These are phyloP conservation scores for Cercospora sojina DNA, from an alignment of 2,329 filamentous ascomycete genomes.

Conservation along the genomic window DNA sequence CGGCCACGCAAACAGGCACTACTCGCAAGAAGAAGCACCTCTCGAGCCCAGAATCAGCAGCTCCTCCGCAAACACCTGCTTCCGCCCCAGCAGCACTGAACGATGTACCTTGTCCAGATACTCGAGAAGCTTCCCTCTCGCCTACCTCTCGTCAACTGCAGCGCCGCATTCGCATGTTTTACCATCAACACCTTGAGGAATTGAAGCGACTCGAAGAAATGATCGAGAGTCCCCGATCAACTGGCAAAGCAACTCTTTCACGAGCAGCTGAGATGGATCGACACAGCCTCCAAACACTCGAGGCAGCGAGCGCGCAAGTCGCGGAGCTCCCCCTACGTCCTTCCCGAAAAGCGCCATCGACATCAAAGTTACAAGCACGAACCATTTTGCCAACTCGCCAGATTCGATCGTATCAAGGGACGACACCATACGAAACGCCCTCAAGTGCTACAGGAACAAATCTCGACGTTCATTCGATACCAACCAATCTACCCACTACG, in stretches of 20 bases:
- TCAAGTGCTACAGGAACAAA: not conserved
- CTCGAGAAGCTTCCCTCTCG: slow-evolving; percentile 1
- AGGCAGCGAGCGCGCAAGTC: not conserved
- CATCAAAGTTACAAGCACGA: not conserved
- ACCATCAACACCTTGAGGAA: not conserved
- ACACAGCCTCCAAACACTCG: not conserved
- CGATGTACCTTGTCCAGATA: not conserved
- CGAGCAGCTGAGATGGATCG: not conserved
- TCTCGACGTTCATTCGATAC: not conserved
- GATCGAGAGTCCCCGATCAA: not conserved
- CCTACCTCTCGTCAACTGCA: not conserved
- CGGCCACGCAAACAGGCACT: not conserved
- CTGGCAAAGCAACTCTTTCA: not conserved
- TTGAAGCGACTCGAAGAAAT: not conserved
- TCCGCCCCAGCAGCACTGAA: not conserved
- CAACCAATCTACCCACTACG: not conserved
- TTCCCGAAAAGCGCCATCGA: not conserved
- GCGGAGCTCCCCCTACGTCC: not conserved
- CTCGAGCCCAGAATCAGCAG: not conserved
- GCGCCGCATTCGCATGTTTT: not conserved
- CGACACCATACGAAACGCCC: slow-evolving; percentile 1
- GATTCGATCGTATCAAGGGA: not conserved
- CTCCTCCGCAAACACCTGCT: not conserved
- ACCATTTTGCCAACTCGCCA: not conserved
- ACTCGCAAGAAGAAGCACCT: not conserved